A percentile compares a stretch with the other conserved stretches of the same genome.
These are phyloP conservation scores for Rosa rugosa DNA, from an alignment of 306 rosid species.

Conservation along the genomic window DNA sequence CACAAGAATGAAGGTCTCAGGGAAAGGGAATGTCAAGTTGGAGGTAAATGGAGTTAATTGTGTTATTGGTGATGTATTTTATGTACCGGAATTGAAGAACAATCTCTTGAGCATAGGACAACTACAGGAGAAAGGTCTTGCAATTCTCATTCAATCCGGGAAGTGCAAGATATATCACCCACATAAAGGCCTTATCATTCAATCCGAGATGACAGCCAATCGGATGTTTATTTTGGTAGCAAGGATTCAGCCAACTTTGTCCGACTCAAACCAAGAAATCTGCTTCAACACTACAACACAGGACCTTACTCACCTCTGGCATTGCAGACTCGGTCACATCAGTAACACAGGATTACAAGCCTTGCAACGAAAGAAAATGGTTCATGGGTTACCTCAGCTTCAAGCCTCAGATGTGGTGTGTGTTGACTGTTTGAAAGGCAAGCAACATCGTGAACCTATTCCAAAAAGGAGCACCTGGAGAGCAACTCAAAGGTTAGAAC, in stretches of 20 bases:
- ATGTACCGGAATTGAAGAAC: neutral
- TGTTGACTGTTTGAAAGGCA: conserved; percentile 8
- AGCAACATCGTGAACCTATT: conserved; percentile 3
- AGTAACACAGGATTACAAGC: neutral
- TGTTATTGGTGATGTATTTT: neutral
- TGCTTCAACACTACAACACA: neutral
- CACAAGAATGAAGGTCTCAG: neutral
- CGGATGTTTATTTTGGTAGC: neutral
- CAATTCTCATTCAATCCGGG: neutral
- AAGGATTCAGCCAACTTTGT: no score
- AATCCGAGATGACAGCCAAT: neutral
- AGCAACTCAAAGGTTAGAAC: neutral
- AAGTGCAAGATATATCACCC: neutral
- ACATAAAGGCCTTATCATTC: conserved; percentile 2
- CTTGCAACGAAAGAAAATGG: neutral
- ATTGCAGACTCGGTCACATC: neutral
- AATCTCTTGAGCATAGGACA: neutral
- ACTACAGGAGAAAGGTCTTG: neutral
- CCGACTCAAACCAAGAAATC: neutral
- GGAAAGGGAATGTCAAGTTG: neutral
- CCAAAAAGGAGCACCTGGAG: neutral
- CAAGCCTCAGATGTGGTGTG: neutral
- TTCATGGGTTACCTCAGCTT: neutral
- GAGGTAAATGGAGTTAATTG: neutral
- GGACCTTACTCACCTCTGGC: neutral